phyloP scores from a whole-genome alignment of 2,329 filamentous ascomycete genomes.

The Stagonosporopsis rhizophila region DNA sequence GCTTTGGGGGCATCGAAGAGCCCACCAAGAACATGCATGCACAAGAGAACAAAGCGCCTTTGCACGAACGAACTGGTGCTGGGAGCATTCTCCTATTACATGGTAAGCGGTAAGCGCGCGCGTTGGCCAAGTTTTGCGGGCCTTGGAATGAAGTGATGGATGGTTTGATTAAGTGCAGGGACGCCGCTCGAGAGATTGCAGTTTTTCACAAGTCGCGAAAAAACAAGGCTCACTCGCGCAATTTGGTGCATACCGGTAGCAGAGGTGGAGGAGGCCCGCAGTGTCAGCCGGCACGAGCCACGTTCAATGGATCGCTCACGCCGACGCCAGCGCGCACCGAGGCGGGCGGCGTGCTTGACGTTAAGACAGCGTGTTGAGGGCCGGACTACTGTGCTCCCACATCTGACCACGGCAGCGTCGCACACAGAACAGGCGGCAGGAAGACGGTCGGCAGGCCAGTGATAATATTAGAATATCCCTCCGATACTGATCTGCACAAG shows the following conservation, averaged over 20 bases:
- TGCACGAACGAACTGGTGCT: slow-evolving; percentile 8
- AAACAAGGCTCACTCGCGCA: slow-evolving; percentile 27
- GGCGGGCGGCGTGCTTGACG: neutral
- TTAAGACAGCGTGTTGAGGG: slow-evolving; percentile 20
- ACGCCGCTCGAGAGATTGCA: slow-evolving; percentile 29
- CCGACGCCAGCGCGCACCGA: neutral
- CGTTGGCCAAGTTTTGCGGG: slow-evolving; percentile 13
- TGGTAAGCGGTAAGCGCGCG: slow-evolving; percentile 16
- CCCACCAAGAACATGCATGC: slow-evolving; percentile 15
- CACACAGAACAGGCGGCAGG: slow-evolving; percentile 8
- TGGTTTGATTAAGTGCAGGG: slow-evolving; percentile 19
- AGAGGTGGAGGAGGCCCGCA: slow-evolving; percentile 14
- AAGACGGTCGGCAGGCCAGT: neutral
- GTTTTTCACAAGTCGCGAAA: slow-evolving; percentile 28
- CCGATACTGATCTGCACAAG: slow-evolving; percentile 32
- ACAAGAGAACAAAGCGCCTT: slow-evolving; percentile 6
- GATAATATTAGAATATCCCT: slow-evolving; percentile 32
- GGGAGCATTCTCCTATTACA: neutral
- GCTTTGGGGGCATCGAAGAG: slow-evolving; percentile 7
- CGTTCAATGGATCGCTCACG: slow-evolving; percentile 2
- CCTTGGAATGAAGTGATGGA: slow-evolving; percentile 20
- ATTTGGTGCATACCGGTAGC: slow-evolving; percentile 14
- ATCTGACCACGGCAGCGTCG: slow-evolving; percentile 18
- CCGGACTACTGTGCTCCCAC: slow-evolving; percentile 14
- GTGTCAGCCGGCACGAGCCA: slow-evolving; percentile 22